These are phyloP conservation scores for Salix caprea DNA, from an alignment of 345 rosid genomes.

Conservation along the genomic window DNA sequence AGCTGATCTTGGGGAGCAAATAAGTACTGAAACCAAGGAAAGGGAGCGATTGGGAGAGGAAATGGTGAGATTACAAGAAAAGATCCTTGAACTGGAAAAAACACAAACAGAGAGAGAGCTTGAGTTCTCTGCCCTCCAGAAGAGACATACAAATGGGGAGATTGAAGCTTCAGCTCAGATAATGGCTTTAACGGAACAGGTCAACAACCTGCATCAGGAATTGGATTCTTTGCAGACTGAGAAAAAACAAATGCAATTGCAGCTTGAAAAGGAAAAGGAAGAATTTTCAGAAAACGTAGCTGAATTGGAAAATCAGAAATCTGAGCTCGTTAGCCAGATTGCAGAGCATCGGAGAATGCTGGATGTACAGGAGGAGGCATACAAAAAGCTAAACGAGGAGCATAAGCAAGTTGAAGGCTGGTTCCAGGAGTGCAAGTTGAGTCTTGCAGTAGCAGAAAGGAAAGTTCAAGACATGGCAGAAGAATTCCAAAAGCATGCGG, in stretches of 20 bases:
- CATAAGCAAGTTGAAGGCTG: conserved; percentile 33
- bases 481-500: conserved; percentile 7
- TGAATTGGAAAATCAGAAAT: conserved; percentile 38
- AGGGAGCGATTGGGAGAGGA: conserved; percentile 15
- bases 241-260: conserved; percentile 39
- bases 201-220: conserved; percentile 43
- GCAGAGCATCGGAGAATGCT: conserved; percentile 45
- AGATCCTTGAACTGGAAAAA: conserved; percentile 36
- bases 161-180: conserved; percentile 46
- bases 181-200: conserved; percentile 36
- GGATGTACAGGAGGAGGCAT: conserved; percentile 39
- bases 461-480: conserved; percentile 13
- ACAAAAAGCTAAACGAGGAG: conserved; percentile 47
- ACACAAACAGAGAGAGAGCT: conserved; percentile 32
- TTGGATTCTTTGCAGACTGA: conserved; percentile 40
- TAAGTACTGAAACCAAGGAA: conserved; percentile 17
- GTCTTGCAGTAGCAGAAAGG: conserved; percentile 22
- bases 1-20: conserved; percentile 24
- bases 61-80: conserved; percentile 26
- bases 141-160: conserved; percentile 29
- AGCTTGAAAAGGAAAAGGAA: conserved; percentile 48
- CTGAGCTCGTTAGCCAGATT: conserved; percentile 30
- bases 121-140: conserved; percentile 41
- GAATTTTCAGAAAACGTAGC: conserved; percentile 39
- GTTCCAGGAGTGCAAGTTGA: conserved; percentile 18